Base-by-base conservation (phyloP, 1,284 basidiomycete species). In the Porogramme epimiltina region DNA sequence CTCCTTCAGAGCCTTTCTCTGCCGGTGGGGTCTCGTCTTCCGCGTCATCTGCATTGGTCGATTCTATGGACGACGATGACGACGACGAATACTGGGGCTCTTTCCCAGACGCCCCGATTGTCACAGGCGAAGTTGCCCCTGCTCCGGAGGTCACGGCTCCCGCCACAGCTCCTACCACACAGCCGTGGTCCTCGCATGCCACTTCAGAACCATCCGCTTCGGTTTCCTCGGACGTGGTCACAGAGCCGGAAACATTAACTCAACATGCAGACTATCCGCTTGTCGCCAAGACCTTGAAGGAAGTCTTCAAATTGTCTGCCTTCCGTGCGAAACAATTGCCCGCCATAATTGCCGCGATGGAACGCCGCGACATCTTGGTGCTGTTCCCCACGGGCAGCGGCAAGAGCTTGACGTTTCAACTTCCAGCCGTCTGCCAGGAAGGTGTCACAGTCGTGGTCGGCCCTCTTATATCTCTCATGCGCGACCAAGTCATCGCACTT, bases 371-470 rank as follows among this genome's bases (percentile, higher is more conserved):
- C 64, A 93, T 95, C 13, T 95, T 98, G 61, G 92, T 98, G 18
- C 79, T 99, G 5, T 96, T 98, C 86, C 96, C 97, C 0, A 99
- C 96, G 0, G 96, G 96, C 24, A 96, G 95, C 5, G 96, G 95
- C 0, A 98, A 98, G 73, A 89, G 86, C 62, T 73, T 95, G 38
- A 93, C 90, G 59, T 95, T 84, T 62, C 87, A 90, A 63, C 81
- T 98, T 0, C 96, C 96, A 0, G 95, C 95, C 1, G 78, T 97
- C 19, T 89, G 94, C 64, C 75, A 77, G 33, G 73, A 72, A 1
- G 93, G 92, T 3, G 83, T 97, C 3, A 95, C 95, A 0, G 78
- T 99, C 50, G 95, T 99, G 39, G 78, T 99, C 26, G 93, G 92
- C 2, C 96, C 96, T 0, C 80, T 99, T 6, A 76, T 95, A 25